These are phyloP conservation scores for Venturia asperata DNA, from an alignment of 2,329 filamentous ascomycete genomes.

Conservation along the genomic window DNA sequence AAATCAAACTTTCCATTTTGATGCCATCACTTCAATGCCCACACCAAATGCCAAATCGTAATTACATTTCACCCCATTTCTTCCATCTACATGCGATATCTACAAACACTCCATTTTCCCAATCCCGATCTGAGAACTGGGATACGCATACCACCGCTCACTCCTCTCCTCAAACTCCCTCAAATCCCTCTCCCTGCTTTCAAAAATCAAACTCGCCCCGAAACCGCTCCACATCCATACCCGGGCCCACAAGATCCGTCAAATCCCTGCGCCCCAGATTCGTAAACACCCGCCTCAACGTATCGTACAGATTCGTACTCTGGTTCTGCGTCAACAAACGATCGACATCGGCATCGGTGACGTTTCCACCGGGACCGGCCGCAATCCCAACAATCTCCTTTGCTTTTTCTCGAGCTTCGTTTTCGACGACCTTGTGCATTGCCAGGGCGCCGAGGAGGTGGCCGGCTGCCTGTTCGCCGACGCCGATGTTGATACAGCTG, in stretches of 20 bases:
- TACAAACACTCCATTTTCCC: slow-evolving; percentile 15
- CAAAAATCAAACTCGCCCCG: slow-evolving; percentile 85
- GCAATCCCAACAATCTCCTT: slow-evolving; percentile 67
- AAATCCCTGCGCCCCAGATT: slow-evolving; percentile 90
- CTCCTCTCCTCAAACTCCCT: slow-evolving; percentile 14
- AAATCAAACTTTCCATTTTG: neutral
- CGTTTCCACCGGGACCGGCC: slow-evolving; percentile 39
- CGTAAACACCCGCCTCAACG: slow-evolving; percentile 84
- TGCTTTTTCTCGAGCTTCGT: slow-evolving; percentile 73
- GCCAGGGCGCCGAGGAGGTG: slow-evolving; percentile 85
- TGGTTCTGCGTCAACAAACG: slow-evolving; percentile 90
- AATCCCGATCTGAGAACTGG: neutral
- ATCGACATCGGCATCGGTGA: slow-evolving; percentile 68
- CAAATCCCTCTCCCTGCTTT: slow-evolving; percentile 17
- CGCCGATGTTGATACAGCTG: slow-evolving; percentile 94
- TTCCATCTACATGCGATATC: neutral
- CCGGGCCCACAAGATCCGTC: slow-evolving; percentile 76
- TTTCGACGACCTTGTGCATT: slow-evolving; percentile 93
- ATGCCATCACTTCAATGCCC: neutral
- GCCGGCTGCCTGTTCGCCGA: slow-evolving; percentile 84
- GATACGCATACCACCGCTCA: slow-evolving; percentile 15
- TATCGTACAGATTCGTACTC: slow-evolving; percentile 95
- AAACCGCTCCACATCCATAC: slow-evolving; percentile 87
- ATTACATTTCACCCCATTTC: neutral
- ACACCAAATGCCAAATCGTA: neutral